A percentile compares a stretch with the other conserved stretches of the same genome.
Evolutionary conservation across 1,139 yeast species (phyloP).

Genomic region (Candida sanyaensis): DNA sequence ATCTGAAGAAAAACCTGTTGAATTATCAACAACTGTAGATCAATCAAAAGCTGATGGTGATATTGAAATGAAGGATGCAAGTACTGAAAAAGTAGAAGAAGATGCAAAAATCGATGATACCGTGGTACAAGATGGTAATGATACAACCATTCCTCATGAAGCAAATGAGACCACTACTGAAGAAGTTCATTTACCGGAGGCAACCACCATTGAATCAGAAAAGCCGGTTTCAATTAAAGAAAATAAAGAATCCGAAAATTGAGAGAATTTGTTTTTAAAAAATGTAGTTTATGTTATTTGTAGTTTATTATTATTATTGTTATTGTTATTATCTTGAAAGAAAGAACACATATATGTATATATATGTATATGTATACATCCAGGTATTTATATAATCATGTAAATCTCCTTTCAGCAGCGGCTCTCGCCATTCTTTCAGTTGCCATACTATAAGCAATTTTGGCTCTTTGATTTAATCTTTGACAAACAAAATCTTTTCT

Average conservation of each 20-base stretch:
- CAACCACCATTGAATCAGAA: neutral
- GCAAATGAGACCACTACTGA: slow-evolving; percentile 47
- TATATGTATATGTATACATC: slow-evolving; percentile 1
- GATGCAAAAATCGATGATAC: slow-evolving; percentile 38
- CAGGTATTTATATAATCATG: slow-evolving; percentile 3
- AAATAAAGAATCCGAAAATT: neutral
- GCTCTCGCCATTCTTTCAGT: slow-evolving; percentile 57
- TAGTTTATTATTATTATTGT: neutral
- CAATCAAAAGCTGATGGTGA: slow-evolving; percentile 3
- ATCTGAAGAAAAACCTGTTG: slow-evolving; percentile 6
- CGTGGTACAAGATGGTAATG: slow-evolving; percentile 39
- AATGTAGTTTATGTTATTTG: neutral
- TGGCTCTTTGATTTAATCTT: slow-evolving; percentile 62
- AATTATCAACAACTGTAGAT: neutral
- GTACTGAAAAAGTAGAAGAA: slow-evolving; percentile 7
- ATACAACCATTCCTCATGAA: slow-evolving; percentile 46
- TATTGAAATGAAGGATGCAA: slow-evolving; percentile 11
- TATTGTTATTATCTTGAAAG: neutral
- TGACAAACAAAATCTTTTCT: slow-evolving; percentile 50
- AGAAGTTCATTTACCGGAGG: slow-evolving; percentile 21
- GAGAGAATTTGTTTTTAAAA: no score
- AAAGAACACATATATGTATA: slow-evolving; percentile 1
- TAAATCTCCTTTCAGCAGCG: slow-evolving; percentile 44
- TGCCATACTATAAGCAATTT: slow-evolving; percentile 61
- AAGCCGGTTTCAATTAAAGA: slow-evolving; percentile 1